Evolutionary conservation across 352 stramenopile species (phyloP).

Genomic region (Blastocystis sp.): DNA sequence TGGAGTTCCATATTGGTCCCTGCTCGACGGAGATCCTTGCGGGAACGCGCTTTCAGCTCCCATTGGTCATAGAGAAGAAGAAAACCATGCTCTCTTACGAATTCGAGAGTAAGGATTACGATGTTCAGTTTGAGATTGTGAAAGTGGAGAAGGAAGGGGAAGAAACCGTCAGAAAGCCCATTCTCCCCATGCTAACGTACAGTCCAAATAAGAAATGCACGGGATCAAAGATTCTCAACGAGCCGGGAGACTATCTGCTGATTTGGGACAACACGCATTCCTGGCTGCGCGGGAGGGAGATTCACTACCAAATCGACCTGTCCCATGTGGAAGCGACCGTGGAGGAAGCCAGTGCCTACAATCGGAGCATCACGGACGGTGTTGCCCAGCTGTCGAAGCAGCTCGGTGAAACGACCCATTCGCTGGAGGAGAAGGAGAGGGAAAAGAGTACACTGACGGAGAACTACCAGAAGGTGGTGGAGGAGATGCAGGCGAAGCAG

Average conservation of each 20-base stretch:
- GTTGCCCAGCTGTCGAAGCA: too few relatives aligned
- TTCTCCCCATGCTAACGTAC: not conserved
- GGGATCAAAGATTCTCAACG: not conserved
- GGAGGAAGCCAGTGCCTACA: not conserved
- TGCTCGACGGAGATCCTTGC: conserved; percentile 13
- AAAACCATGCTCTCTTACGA: not conserved
- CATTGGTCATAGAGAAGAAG: not conserved
- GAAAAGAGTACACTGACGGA: not conserved
- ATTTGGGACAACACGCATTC: conserved; percentile 36
- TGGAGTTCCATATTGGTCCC: not conserved
- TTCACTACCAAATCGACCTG: conserved; percentile 1
- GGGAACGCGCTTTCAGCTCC: not conserved
- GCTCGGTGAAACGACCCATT: not conserved
- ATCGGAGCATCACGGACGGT: not conserved
- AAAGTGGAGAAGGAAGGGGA: not conserved
- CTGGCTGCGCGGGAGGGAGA: not conserved
- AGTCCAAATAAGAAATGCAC: not conserved
- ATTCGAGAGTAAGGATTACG: not conserved
- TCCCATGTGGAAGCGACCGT: not conserved
- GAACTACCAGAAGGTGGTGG: not conserved
- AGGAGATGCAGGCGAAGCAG: not conserved
- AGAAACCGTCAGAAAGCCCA: not conserved
- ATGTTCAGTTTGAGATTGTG: conserved; percentile 35
- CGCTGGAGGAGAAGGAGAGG: conserved; percentile 11
- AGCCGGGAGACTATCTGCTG: conserved; percentile 20